Base-by-base conservation (phyloP, 129 eudicot genomes). In the Artemisia argyi region DNA sequence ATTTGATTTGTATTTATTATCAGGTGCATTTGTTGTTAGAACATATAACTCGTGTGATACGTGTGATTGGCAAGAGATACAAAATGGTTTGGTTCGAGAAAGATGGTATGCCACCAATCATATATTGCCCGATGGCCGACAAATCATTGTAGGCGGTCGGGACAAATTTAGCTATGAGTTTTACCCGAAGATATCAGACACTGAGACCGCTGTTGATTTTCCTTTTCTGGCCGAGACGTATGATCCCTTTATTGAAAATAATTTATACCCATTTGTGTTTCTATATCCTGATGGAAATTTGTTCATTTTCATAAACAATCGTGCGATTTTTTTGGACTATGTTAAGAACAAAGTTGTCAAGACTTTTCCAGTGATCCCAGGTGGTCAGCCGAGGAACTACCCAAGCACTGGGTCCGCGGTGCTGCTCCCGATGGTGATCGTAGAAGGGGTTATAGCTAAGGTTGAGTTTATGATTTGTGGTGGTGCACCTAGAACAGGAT, bases 81-180 rank as follows among this genome's bases (percentile, higher is more conserved):
- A 16, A 0, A 8, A 20, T 3, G 86, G 72, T 1, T 74, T 92
- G 52, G 24, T 54, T 10, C 69, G 39, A 4, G 49, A 77, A 2
- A 75, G 97, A 65, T 92, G 97, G 97, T 92, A 92, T 50, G 84
- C 96, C 17, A 84, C 93, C 6, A 80, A 89, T 61, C 96, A 89
- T 8, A 49, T 76, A 4, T 47, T 91, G 59, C 96, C 96, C 0
- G 93, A 86, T 20, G 94, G 97, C 11, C 70, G 89, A 0, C 83
- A 78, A 47, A 84, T 91, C 22, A 65, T 89, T 5, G 44, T 92
- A 3, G 97, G 97, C 11, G 97, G 97, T 0, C 91, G 96, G 3
- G 6, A 59, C 14, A 44, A 47, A 8, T 84, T 81, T 54, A 92
- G 65, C 15, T 92, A 76, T 11, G 96, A 92, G 69, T 92, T 89